A percentile compares a stretch with the other conserved stretches of the same genome.
These are phyloP conservation scores for Botryotinia narcissicola DNA, from an alignment of 2,329 filamentous ascomycete genomes.

Conservation along the genomic window DNA sequence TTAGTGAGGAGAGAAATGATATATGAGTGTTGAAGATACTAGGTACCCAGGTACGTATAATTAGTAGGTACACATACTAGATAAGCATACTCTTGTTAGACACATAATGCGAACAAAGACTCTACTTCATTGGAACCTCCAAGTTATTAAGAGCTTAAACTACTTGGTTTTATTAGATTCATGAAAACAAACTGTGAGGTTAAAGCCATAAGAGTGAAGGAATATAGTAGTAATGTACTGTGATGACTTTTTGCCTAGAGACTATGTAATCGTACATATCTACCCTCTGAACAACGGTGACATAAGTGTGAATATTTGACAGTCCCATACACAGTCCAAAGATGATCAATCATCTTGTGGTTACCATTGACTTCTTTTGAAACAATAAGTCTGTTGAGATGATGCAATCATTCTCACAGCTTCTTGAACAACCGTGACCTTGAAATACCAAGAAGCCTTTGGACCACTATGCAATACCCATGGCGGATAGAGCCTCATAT, in stretches of 20 bases:
- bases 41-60: too few species aligned
- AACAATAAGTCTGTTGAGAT: not conserved
- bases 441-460: not conserved
- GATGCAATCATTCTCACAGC: not conserved
- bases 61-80: too few species aligned
- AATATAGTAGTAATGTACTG: too few species aligned
- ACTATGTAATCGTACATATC: not conserved
- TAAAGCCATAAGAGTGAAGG: too few species aligned
- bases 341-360: not conserved
- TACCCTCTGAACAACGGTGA: not conserved
- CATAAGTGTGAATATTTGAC: not conserved
- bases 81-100: not conserved
- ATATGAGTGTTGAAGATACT: too few species aligned
- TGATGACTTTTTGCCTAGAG: too few species aligned
- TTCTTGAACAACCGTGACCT: not conserved
- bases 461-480: conserved; percentile 21
- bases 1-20: not conserved
- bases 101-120: not conserved
- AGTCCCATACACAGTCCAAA: not conserved
- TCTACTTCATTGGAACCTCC: not conserved
- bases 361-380: not conserved
- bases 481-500: conserved; percentile 17
- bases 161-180: too few species aligned
- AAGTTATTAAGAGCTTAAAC: too few species aligned
- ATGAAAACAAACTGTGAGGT: too few species aligned